Percentiles rank a stretch among this genome's conserved stretches.
Evolutionary conservation across 768 basidiomycete species (phyloP).

Genomic region (Psilocybe tampanensis): DNA sequence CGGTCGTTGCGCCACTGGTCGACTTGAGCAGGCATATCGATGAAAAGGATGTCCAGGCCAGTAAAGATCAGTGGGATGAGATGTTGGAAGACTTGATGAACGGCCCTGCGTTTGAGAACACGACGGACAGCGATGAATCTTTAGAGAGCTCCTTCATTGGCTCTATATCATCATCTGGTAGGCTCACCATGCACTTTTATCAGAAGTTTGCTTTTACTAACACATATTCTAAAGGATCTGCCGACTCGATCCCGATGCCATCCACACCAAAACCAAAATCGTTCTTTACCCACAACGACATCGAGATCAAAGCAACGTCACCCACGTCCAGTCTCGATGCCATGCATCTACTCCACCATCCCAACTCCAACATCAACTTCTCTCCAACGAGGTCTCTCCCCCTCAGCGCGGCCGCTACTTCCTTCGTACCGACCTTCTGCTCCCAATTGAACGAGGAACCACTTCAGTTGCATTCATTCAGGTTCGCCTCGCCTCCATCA

Average conservation of each 20-base stretch:
- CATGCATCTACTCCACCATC: neutral
- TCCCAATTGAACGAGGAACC: slow-evolving; percentile 27
- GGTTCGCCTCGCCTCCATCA: too few species aligned
- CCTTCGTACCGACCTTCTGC: slow-evolving; percentile 43
- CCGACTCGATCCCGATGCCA: slow-evolving; percentile 48
- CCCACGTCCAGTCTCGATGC: slow-evolving; percentile 23
- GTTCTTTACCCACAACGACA: slow-evolving; percentile 34
- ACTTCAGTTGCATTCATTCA: slow-evolving; percentile 23
- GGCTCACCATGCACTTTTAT: slow-evolving; percentile 33
- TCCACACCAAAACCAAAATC: slow-evolving; percentile 49
- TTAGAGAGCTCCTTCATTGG: slow-evolving; percentile 18
- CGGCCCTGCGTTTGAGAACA: slow-evolving; percentile 24
- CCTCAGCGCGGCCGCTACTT: slow-evolving; percentile 47
- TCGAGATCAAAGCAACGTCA: slow-evolving; percentile 37
- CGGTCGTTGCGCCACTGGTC: neutral
- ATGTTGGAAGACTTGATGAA: slow-evolving; percentile 43
- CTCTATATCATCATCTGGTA: slow-evolving; percentile 20
- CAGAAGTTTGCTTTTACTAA: too few species aligned
- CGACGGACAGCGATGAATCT: slow-evolving; percentile 24
- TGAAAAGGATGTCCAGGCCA: slow-evolving; percentile 33
- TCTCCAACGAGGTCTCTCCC: slow-evolving; percentile 30
- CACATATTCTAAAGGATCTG: slow-evolving; percentile 44
- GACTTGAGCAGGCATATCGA: slow-evolving; percentile 28
- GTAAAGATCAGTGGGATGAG: slow-evolving; percentile 44
- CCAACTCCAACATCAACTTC: slow-evolving; percentile 3